These are phyloP conservation scores for Phytopythium montanum DNA, from an alignment of 352 stramenopile species.

Conservation along the genomic window DNA sequence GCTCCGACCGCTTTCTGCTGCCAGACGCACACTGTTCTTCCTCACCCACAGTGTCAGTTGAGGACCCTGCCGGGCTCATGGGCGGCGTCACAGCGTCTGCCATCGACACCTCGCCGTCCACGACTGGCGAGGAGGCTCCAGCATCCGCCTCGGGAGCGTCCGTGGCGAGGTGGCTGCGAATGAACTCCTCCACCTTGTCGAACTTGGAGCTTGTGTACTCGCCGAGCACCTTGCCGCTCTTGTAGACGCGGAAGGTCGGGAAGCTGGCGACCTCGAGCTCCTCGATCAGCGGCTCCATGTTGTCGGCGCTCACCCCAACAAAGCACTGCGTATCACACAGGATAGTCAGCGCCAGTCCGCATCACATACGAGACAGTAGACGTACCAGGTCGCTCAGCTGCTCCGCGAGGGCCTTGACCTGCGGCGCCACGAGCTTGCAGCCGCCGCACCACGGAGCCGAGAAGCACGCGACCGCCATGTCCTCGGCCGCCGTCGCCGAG, in stretches of 20 bases:
- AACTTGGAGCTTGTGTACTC: constrained; percentile 70
- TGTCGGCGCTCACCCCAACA: constrained; percentile 46
- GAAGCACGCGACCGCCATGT: constrained; percentile 44
- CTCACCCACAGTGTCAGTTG: neutral
- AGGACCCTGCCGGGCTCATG: neutral
- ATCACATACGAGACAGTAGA: constrained; percentile 3
- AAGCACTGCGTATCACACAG: constrained; percentile 25
- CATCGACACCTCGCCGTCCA: constrained; percentile 2
- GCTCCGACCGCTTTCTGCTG: constrained; percentile 30
- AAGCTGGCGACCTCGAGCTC: constrained; percentile 75
- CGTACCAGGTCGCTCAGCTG: constrained; percentile 32
- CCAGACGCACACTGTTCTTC: neutral
- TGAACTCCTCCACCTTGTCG: constrained; percentile 54
- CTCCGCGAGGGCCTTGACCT: constrained; percentile 44
- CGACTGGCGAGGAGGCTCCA: neutral
- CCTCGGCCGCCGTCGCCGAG: constrained; percentile 20
- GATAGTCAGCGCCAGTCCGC: constrained; percentile 1
- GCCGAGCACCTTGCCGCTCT: constrained; percentile 42
- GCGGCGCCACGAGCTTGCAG: constrained; percentile 60
- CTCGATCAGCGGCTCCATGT: constrained; percentile 62
- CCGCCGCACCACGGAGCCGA: constrained; percentile 60
- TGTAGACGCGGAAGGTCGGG: constrained; percentile 77
- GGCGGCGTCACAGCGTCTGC: constrained; percentile 1
- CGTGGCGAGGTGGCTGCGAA: constrained; percentile 15
- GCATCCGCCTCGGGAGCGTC: neutral